Evolutionary conservation across 257 asterid species (phyloP).

Genomic region (Perilla frutescens): DNA sequence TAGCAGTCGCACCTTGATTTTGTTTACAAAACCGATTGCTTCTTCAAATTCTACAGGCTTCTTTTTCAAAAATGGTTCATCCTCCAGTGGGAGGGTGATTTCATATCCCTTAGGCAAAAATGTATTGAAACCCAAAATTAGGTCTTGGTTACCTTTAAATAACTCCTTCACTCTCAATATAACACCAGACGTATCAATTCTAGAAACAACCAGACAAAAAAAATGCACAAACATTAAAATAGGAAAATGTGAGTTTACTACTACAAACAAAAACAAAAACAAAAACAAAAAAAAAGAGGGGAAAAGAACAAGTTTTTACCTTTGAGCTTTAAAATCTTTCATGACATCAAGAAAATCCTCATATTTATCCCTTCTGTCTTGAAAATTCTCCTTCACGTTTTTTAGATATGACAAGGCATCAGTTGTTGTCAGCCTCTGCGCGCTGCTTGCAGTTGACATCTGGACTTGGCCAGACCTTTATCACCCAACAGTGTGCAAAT

Average conservation of each 20-base stretch:
- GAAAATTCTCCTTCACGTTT: slow-evolving; percentile 74
- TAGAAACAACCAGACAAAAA: slow-evolving; percentile 45
- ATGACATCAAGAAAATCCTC: slow-evolving; percentile 90
- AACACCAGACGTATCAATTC: slow-evolving; percentile 72
- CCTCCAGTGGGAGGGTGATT: slow-evolving; percentile 71
- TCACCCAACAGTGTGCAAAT: slow-evolving; percentile 34
- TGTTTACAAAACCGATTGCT: slow-evolving; percentile 82
- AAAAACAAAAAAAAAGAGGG: slow-evolving; percentile 14
- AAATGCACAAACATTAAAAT: slow-evolving; percentile 13
- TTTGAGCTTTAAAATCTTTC: slow-evolving; percentile 93
- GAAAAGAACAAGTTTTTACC: slow-evolving; percentile 46
- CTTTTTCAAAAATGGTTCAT: slow-evolving; percentile 63
- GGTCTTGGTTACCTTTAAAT: slow-evolving; percentile 79
- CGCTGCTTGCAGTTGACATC: slow-evolving; percentile 72
- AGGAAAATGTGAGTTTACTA: slow-evolving; percentile 16
- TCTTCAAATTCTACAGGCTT: slow-evolving; percentile 77
- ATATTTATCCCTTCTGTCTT: slow-evolving; percentile 74
- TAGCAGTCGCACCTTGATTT: slow-evolving; percentile 72
- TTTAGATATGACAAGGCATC: slow-evolving; percentile 88
- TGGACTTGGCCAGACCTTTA: slow-evolving; percentile 71
- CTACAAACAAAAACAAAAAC: slow-evolving; percentile 26
- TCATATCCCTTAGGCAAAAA: slow-evolving; percentile 87
- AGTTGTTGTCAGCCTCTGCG: slow-evolving; percentile 66
- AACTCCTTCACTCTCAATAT: slow-evolving; percentile 78
- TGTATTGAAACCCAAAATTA: slow-evolving; percentile 92